phyloP scores from a whole-genome alignment of 345 rosid genomes.

The Boechera divaricarpa region DNA sequence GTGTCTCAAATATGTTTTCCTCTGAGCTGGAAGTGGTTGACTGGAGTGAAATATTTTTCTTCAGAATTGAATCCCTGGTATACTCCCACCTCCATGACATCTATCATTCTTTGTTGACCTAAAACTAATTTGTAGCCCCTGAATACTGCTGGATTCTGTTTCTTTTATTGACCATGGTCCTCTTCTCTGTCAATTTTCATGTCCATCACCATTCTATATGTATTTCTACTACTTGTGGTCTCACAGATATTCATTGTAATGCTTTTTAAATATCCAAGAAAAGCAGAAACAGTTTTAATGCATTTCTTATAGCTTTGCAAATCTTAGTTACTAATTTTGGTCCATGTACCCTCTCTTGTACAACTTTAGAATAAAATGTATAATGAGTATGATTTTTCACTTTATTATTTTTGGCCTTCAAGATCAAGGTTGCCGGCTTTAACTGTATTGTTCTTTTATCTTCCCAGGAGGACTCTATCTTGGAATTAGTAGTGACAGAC shows the following conservation, averaged over 20 bases:
- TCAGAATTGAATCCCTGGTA: slow-evolving; percentile 83
- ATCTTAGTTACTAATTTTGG: slow-evolving; percentile 28
- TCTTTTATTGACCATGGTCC: slow-evolving; percentile 1
- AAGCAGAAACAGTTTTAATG: slow-evolving; percentile 15
- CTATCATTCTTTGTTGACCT: slow-evolving; percentile 24
- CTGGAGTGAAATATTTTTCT: slow-evolving; percentile 94
- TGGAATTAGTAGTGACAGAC: slow-evolving; percentile 77
- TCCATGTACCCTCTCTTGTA: slow-evolving; percentile 27
- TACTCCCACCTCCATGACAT: slow-evolving; percentile 27
- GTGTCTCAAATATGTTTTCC: slow-evolving; percentile 55
- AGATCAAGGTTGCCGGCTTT: slow-evolving; percentile 21
- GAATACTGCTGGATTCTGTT: slow-evolving; percentile 19
- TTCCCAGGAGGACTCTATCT: slow-evolving; percentile 62
- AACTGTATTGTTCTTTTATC: slow-evolving; percentile 18
- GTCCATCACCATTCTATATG: slow-evolving; percentile 11
- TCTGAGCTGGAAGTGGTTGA: slow-evolving; percentile 60
- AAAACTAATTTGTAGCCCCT: neutral
- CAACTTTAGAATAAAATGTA: slow-evolving; percentile 17
- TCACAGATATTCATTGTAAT: slow-evolving; percentile 4
- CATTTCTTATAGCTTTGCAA: slow-evolving; percentile 21
- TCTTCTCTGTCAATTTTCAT: slow-evolving; percentile 20
- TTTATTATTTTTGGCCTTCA: slow-evolving; percentile 25
- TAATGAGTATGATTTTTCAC: neutral
- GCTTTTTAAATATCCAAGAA: slow-evolving; percentile 5
- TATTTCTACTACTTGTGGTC: slow-evolving; percentile 10